Conservation (phyloP, 805 yeast species). For the Schizosaccharomyces octosporus region DNA sequence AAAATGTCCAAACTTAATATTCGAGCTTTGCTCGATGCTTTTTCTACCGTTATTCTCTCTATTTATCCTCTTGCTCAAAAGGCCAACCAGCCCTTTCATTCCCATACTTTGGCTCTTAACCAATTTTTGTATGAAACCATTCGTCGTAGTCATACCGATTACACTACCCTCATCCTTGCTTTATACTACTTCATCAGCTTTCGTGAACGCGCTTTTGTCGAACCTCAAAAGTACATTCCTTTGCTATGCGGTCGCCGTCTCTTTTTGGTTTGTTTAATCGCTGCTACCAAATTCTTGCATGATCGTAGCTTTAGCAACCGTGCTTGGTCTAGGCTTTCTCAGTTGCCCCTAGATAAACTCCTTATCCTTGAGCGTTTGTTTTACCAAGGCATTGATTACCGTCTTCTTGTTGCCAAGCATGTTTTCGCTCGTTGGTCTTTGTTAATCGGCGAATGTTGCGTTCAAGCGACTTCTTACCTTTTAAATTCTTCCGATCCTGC, state of each 20-base stretch:
- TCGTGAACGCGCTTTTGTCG: slow-evolving; percentile 8
- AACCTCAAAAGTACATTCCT: slow-evolving; percentile 4
- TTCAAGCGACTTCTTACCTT: neutral
- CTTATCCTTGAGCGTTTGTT: neutral
- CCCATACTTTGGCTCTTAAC: slow-evolving; percentile 12
- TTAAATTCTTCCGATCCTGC: neutral
- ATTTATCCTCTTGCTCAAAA: neutral
- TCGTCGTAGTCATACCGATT: slow-evolving; percentile 30
- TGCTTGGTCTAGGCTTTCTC: slow-evolving; percentile 56
- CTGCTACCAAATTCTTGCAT: slow-evolving; percentile 48
- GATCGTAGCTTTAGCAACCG: slow-evolving; percentile 45
- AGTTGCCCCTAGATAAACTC: slow-evolving; percentile 18
- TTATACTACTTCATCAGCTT: slow-evolving; percentile 37
- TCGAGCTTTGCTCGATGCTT: neutral
- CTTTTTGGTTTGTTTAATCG: slow-evolving; percentile 40
- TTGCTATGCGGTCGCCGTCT: slow-evolving; percentile 34
- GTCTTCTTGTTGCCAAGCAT: neutral
- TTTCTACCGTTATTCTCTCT: neutral
- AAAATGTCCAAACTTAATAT: neutral
- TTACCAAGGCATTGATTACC: neutral
- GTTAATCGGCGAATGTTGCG: neutral
- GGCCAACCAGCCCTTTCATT: slow-evolving; percentile 4
- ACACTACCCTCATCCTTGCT: slow-evolving; percentile 38
- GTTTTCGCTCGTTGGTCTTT: neutral
- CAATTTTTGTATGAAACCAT: slow-evolving; percentile 18